phyloP scores from a whole-genome alignment of 2,329 filamentous ascomycete species.

The Metarhizium robertsii region DNA sequence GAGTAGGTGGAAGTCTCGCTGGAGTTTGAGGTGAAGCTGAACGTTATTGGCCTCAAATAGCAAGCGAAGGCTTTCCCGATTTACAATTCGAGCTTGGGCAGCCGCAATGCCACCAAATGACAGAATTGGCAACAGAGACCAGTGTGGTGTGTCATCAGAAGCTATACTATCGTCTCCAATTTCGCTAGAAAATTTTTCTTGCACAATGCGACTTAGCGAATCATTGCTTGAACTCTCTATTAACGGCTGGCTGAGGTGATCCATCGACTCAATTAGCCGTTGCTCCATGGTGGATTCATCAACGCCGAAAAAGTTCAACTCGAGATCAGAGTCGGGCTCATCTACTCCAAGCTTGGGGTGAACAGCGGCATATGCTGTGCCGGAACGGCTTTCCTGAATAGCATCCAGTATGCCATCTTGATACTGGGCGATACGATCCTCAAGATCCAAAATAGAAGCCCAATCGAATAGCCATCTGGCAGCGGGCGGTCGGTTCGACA shows the following conservation, averaged over 20 bases:
- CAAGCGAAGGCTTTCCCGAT: conserved; percentile 62
- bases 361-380: background rate
- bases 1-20: conserved; percentile 73
- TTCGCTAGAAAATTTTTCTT: conserved; percentile 26
- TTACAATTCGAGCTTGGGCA: conserved; percentile 68
- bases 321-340: conserved; percentile 7
- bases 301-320: conserved; percentile 39
- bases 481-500: conserved; percentile 40
- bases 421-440: conserved; percentile 43
- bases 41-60: conserved; percentile 69
- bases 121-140: conserved; percentile 54
- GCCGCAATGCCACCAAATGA: conserved; percentile 68
- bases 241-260: conserved; percentile 27
- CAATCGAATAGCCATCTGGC: conserved; percentile 65
- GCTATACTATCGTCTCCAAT: conserved; percentile 4
- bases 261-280: conserved; percentile 41
- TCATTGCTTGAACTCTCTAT: conserved; percentile 18
- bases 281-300: conserved; percentile 36
- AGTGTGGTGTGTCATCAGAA: conserved; percentile 40
- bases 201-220: conserved; percentile 30
- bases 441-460: conserved; percentile 56
- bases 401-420: conserved; percentile 17
- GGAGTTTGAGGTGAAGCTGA: conserved; percentile 61
- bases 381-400: conserved; percentile 9
- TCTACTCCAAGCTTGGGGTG: background rate